Base-by-base conservation (phyloP, 2,329 filamentous ascomycete genomes). In the Aspergillus caelatus region DNA sequence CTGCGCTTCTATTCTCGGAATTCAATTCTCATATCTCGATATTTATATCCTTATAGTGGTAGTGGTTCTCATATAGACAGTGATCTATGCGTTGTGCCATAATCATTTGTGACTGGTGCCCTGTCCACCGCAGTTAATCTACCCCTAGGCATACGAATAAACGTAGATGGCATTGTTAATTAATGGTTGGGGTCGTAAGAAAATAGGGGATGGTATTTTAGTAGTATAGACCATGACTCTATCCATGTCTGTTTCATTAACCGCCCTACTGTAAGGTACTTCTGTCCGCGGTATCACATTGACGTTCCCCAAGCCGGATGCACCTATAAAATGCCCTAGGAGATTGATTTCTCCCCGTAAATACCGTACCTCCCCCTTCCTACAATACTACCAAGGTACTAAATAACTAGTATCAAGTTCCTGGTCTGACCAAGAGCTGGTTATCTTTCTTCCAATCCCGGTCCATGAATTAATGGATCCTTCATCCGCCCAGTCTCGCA, bases 401-500 rank as follows among this genome's bases (percentile, higher is more conserved):
- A 16, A 36, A 36, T 36, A 36, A 32, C 34, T 36, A 36, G 34
- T 36, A 36, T 41, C 39, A 7, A 41, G 39, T 41, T 41, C 39
- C 39, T 41, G 39, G 39, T n/a, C 39, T 41, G 39, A 41, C 39
- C 39, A 41, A 41, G 19, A 41, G 28, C 6, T n/a, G 5, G 41
- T 23, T 30, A 23, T 32, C 30, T 43, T 26, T 52, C 21, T 52
- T 30, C 48, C 48, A 53, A 53, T 28, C 26, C 48, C 21, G 8
- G 36, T 32, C 9, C 26, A 32, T 43, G 43, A 16, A 41, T 19
- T 16, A 39, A 62, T 50, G 56, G 60, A 21, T 58, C 55, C 60
- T 41, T 56, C 57, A 52, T 63, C 62, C 53, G 52, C 36, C 34
- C 52, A 21, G 58, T 54, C 58, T 63, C 57, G 50, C 52, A 63